These are phyloP conservation scores for Spinellus fusiger DNA, from an alignment of 192 early-diverging fungal species.

Conservation along the genomic window DNA sequence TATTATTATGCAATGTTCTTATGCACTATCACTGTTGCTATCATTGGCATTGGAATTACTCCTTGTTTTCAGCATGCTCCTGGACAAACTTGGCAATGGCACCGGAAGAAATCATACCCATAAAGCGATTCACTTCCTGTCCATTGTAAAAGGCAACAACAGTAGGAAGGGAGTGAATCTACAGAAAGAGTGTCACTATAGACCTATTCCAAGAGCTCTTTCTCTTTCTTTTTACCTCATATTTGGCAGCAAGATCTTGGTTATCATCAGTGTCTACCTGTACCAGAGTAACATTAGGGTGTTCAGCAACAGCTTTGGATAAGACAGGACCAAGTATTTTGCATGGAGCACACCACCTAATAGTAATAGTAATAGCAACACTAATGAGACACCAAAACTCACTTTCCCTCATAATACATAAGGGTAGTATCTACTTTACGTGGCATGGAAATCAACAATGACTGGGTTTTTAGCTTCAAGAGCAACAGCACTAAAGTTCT, in stretches of 20 bases:
- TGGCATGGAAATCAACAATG: conserved; percentile 78
- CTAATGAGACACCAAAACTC: not conserved
- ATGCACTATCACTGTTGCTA: not conserved
- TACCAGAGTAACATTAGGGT: conserved; percentile 64
- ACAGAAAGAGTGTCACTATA: not conserved
- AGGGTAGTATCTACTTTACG: conserved; percentile 34
- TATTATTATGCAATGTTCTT: not conserved
- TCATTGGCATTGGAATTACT: not conserved
- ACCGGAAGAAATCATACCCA: conserved; percentile 55
- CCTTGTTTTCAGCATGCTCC: conserved; percentile 38
- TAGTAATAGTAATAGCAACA: not conserved
- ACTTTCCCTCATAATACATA: not conserved
- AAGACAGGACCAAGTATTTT: conserved; percentile 68
- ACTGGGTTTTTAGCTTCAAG: conserved; percentile 55
- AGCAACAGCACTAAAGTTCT: conserved; percentile 55
- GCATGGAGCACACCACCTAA: conserved; percentile 83
- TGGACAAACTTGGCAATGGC: conserved; percentile 45
- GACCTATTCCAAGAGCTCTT: not conserved
- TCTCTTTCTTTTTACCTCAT: conserved; percentile 37
- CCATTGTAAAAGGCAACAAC: conserved; percentile 67
- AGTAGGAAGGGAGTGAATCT: conserved; percentile 69
- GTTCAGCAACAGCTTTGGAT: conserved; percentile 51
- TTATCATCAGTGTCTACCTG: conserved; percentile 74
- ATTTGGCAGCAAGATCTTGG: conserved; percentile 52
- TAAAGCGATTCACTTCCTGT: conserved; percentile 54